Percentiles rank a stretch among this genome's conserved stretches.
phyloP scores from a whole-genome alignment of 140 eudicot species.

The Bidens hawaiensis region DNA sequence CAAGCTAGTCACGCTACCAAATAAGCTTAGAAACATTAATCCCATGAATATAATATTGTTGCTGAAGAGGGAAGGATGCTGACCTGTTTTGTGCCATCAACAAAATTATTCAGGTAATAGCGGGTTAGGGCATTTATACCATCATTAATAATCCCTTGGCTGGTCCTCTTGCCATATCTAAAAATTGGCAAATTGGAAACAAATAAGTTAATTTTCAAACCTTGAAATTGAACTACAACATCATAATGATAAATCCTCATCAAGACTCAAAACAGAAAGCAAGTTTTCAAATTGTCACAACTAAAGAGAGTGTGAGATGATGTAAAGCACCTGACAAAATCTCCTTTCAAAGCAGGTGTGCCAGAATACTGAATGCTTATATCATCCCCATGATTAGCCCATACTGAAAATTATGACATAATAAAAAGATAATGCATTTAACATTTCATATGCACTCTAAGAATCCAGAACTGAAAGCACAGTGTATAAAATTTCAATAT shows the following conservation, averaged over 20 bases:
- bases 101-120: constrained; percentile 84
- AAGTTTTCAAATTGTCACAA: constrained; percentile 6
- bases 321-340: constrained; percentile 57
- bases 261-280: neutral
- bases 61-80: constrained; percentile 11
- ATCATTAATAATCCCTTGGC: constrained; percentile 70
- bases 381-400: constrained; percentile 75
- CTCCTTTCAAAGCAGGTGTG: constrained; percentile 85
- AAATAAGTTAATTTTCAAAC: neutral
- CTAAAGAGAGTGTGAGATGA: neutral
- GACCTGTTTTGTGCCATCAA: constrained; percentile 97
- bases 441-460: constrained; percentile 3
- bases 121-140: constrained; percentile 74
- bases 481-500: neutral
- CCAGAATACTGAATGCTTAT: constrained; percentile 68
- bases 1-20: constrained; percentile 1
- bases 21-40: neutral
- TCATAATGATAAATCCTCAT: constrained; percentile 4
- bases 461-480: constrained; percentile 4
- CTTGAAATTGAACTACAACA: neutral
- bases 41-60: neutral
- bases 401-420: constrained; percentile 15
- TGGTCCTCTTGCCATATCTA: constrained; percentile 79
- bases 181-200: neutral
- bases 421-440: neutral